Conservation (phyloP, 169 alveolate species). For the Perkinsus marinus region DNA sequence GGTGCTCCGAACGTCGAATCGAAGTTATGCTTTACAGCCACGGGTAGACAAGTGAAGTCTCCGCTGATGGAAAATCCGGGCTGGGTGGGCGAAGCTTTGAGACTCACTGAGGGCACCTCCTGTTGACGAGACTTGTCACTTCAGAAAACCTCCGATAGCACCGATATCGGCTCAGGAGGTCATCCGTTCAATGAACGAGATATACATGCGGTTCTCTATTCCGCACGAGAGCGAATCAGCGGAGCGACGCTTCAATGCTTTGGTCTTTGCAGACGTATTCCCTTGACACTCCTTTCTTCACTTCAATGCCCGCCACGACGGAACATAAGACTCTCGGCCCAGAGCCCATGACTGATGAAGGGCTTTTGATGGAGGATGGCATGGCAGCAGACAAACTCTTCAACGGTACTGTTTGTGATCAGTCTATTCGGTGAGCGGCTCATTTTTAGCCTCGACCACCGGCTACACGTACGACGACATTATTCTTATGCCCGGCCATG, state of each 20-base stretch:
- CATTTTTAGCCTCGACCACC: not conserved
- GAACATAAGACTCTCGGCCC: not conserved
- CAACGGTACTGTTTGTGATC: not conserved
- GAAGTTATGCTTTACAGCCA: not conserved
- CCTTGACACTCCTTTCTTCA: not conserved
- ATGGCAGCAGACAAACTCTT: not conserved
- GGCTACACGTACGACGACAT: constrained; percentile 74
- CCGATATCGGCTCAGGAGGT: not conserved
- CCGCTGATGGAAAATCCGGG: not conserved
- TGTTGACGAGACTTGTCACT: not conserved
- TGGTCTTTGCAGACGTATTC: not conserved
- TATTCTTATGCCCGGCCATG: constrained; percentile 73
- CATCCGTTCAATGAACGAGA: not conserved
- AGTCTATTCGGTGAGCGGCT: not conserved
- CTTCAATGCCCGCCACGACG: not conserved
- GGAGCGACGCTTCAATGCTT: not conserved
- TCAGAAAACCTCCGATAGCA: not conserved
- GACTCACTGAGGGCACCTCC: not conserved
- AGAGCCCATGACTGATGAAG: not conserved
- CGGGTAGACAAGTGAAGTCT: not conserved
- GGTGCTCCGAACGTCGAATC: too few relatives aligned
- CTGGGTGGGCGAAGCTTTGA: not conserved
- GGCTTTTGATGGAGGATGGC: not conserved
- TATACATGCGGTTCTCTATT: not conserved
- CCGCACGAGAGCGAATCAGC: not conserved